phyloP scores from a whole-genome alignment of 345 rosid species.

The Raphanus sativus region DNA sequence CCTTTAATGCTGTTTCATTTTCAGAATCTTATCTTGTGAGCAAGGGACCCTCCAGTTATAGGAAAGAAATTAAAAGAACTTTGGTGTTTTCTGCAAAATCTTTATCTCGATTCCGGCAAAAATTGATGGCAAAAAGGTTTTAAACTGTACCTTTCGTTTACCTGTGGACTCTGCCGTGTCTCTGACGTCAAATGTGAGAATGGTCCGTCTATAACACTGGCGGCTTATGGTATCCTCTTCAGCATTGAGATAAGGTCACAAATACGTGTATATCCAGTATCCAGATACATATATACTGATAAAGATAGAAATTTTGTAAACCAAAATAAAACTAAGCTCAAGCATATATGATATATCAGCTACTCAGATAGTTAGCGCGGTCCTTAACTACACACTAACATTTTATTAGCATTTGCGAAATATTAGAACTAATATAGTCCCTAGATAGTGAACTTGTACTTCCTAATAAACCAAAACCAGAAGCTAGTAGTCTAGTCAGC shows the following conservation, averaged over 20 bases:
- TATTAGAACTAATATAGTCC: no score
- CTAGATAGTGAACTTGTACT: no score
- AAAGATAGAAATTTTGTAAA: background rate
- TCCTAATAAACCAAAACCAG: no score
- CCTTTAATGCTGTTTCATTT: conserved; percentile 19
- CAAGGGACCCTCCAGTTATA: conserved; percentile 14
- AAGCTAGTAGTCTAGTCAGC: no score
- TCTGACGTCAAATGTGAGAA: conserved; percentile 28
- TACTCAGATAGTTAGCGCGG: background rate
- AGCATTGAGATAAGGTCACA: conserved; percentile 14
- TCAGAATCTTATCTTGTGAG: conserved; percentile 5
- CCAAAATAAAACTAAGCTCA: background rate
- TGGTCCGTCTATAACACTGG: conserved; percentile 4
- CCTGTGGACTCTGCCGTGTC: conserved; percentile 36
- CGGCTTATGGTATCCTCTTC: conserved; percentile 9
- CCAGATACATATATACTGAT: background rate
- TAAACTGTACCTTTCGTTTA: conserved; percentile 2
- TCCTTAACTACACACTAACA: background rate
- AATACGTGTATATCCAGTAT: conserved; percentile 5
- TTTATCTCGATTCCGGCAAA: conserved; percentile 20
- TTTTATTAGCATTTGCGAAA: no score
- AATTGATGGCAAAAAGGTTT: conserved; percentile 21
- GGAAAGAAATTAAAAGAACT: conserved; percentile 10
- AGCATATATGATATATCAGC: background rate
- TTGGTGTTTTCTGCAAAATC: conserved; percentile 20